Conservation (phyloP, 805 yeast genomes). For the Zygotorulaspora danielsina region DNA sequence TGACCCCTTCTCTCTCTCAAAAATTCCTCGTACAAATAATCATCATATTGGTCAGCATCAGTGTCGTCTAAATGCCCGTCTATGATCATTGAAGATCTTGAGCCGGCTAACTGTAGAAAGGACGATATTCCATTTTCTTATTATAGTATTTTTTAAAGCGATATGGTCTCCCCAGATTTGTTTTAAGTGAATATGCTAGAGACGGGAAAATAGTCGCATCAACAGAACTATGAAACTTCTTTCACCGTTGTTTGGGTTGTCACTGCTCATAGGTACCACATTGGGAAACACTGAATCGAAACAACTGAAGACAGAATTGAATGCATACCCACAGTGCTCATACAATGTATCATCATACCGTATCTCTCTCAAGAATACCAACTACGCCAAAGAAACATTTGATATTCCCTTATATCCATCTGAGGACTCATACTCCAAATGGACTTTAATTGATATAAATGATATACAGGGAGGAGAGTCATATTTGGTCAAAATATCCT, state of each 20-base stretch:
- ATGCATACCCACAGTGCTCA: neutral
- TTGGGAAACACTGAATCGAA: constrained; percentile 24
- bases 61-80: neutral
- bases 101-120: too few species aligned
- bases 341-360: neutral
- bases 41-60: constrained; percentile 13
- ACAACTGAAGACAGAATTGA: too few species aligned
- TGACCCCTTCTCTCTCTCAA: constrained; percentile 13
- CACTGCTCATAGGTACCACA: neutral
- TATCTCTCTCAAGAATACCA: constrained; percentile 7
- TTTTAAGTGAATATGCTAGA: too few species aligned
- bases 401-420: constrained; percentile 4
- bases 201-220: neutral
- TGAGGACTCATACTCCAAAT: constrained; percentile 3
- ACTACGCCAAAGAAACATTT: constrained; percentile 9
- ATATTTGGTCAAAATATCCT: constrained; percentile 29
- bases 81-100: neutral
- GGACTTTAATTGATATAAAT: constrained; percentile 16
- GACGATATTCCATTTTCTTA: too few species aligned
- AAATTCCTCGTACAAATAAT: constrained; percentile 19
- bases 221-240: neutral
- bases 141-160: neutral
- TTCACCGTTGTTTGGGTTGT: too few species aligned
- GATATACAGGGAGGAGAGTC: constrained; percentile 16
- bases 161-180: too few species aligned